Evolutionary conservation across 176 grass and related monocot genomes (phyloP).

Genomic region (Panicum miliaceum): DNA sequence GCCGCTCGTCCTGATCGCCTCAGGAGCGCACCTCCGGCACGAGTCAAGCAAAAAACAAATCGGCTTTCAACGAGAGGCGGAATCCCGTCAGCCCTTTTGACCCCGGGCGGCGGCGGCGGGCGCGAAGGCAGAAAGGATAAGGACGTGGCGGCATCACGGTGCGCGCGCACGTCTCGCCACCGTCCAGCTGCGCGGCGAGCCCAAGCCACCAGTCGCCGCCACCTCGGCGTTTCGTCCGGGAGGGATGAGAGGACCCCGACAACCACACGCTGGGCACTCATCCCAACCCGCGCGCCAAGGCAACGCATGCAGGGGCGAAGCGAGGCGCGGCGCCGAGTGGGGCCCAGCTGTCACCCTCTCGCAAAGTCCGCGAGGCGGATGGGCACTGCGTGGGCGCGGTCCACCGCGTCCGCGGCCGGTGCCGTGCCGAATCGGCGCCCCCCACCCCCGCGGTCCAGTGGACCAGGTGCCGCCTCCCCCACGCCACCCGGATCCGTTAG

Average conservation of each 20-base stretch:
- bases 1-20: not conserved
- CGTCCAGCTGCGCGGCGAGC: not conserved
- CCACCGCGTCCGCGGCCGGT: not conserved
- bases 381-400: slow-evolving; percentile 28
- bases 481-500: not conserved
- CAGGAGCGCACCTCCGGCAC: not conserved
- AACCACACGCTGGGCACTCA: too few species aligned
- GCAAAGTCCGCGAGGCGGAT: too few species aligned
- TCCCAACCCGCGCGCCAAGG: too few species aligned
- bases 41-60: not conserved
- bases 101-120: too few species aligned
- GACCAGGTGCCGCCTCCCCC: slow-evolving; percentile 9
- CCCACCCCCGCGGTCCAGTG: not conserved
- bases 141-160: not conserved
- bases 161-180: not conserved
- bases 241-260: too few species aligned
- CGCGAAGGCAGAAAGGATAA: not conserved
- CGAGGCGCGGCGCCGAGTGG: not conserved
- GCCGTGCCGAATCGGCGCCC: not conserved
- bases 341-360: slow-evolving; percentile 6
- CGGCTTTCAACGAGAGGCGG: not conserved
- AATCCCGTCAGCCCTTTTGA: not conserved
- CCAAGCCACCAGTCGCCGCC: not conserved
- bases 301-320: not conserved
- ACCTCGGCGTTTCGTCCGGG: too few species aligned